These are phyloP conservation scores for Papiliotrema terrestris DNA, from an alignment of 1,284 basidiomycete genomes.

Conservation along the genomic window DNA sequence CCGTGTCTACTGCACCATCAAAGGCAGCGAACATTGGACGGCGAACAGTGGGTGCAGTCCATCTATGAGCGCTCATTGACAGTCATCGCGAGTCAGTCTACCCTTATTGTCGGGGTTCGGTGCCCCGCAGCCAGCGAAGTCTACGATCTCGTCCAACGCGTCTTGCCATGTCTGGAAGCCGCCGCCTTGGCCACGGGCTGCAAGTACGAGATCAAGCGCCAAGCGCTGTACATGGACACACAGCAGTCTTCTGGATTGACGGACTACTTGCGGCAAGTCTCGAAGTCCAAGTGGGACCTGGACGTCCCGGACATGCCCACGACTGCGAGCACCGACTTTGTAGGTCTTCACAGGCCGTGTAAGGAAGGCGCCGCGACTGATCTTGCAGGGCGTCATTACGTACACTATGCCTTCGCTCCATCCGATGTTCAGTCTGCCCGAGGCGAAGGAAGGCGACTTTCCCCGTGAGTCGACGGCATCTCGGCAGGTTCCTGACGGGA, in stretches of 20 bases:
- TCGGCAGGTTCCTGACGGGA: no score
- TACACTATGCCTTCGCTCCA: no score
- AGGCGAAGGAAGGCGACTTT: no score
- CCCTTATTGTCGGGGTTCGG: slow-evolving; percentile 7
- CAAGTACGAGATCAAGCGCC: slow-evolving; percentile 28
- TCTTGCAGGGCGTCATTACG: no score
- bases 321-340: slow-evolving; percentile 9
- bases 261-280: slow-evolving; percentile 13
- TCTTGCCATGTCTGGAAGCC: slow-evolving; percentile 44
- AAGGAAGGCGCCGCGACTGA: no score
- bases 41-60: slow-evolving; percentile 22
- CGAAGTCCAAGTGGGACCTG: slow-evolving; percentile 6
- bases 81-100: no score
- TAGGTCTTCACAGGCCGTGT: not conserved
- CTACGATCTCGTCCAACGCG: slow-evolving; percentile 11
- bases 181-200: slow-evolving; percentile 47
- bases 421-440: no score
- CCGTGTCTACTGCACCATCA: slow-evolving; percentile 43
- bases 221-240: slow-evolving; percentile 40
- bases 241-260: slow-evolving; percentile 25
- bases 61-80: slow-evolving; percentile 14
- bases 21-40: slow-evolving; percentile 31
- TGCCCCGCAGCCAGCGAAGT: not conserved
- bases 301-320: not conserved
- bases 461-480: no score